These are phyloP conservation scores for Saccharomycopsis sp. DNA, from an alignment of 805 yeast genomes.

Conservation along the genomic window DNA sequence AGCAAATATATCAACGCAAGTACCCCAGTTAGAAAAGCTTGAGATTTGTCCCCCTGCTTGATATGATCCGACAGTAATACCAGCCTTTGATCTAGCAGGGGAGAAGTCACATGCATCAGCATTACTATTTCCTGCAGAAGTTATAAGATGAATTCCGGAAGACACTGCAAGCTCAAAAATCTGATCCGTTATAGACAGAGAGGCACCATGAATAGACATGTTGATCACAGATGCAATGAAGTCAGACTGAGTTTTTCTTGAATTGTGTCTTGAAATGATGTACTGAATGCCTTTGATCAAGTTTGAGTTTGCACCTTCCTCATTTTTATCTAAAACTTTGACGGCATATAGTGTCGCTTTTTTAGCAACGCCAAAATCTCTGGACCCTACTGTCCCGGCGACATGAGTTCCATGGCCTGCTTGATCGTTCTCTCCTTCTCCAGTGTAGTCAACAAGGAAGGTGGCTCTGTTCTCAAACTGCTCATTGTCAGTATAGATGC, in stretches of 20 bases:
- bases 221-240: constrained; percentile 83
- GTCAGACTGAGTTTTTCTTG: constrained; percentile 29
- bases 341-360: constrained; percentile 73
- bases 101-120: constrained; percentile 71
- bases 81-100: constrained; percentile 70
- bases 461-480: constrained; percentile 1
- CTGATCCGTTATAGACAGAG: constrained; percentile 66
- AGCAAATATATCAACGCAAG: constrained; percentile 46
- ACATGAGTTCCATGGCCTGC: constrained; percentile 95
- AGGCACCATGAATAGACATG: constrained; percentile 92
- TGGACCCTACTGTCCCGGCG: constrained; percentile 87
- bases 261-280: neutral
- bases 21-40: constrained; percentile 47
- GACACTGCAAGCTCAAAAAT: constrained; percentile 71
- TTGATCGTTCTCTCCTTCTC: constrained; percentile 67
- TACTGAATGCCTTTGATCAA: constrained; percentile 1
- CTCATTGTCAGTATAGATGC: neutral
- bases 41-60: constrained; percentile 40
- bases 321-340: constrained; percentile 74
- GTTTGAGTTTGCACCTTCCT: constrained; percentile 52
- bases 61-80: constrained; percentile 49
- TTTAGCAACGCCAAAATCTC: constrained; percentile 76
- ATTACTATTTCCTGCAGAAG: constrained; percentile 81
- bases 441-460: constrained; percentile 24
- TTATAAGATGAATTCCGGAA: constrained; percentile 63